Conservation (phyloP, 176 grass and related monocot genomes). For the barley (Hordeum vulgare) region DNA sequence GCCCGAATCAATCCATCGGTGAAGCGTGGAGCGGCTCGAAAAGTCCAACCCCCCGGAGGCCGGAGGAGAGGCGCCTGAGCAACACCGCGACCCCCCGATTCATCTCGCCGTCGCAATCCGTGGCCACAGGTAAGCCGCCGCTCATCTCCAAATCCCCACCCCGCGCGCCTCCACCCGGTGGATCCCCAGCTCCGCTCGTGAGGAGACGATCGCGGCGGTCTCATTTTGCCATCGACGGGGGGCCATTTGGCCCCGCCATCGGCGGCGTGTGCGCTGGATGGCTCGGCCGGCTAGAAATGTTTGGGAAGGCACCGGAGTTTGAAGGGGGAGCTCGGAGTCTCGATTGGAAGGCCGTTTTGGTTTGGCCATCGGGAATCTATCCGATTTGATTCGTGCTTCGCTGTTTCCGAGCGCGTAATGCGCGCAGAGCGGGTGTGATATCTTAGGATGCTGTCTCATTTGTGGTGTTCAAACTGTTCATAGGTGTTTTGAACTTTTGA, state of each 20-base stretch:
- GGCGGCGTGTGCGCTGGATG: not conserved
- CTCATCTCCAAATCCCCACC: not conserved
- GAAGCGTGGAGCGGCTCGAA: not conserved
- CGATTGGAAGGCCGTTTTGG: not conserved
- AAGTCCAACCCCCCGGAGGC: not conserved
- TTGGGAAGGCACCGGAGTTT: not conserved
- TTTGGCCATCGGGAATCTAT: not conserved
- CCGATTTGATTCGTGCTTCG: not conserved
- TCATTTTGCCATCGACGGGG: not conserved
- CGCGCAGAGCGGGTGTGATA: not conserved
- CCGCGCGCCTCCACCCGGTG: not conserved
- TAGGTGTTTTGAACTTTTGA: not conserved
- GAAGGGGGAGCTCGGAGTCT: not conserved
- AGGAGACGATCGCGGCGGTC: not conserved
- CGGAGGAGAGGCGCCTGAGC: not conserved
- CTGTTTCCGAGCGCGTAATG: not conserved
- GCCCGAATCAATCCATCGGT: not conserved
- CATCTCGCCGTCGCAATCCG: not conserved
- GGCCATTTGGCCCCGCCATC: not conserved
- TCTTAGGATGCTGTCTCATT: not conserved
- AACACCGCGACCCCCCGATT: not conserved
- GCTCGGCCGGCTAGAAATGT: not conserved
- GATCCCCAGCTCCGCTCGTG: not conserved
- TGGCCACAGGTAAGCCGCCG: not conserved
- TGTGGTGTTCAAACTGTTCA: not conserved